phyloP scores from a whole-genome alignment of 352 stramenopile species.

The Nothophytophthora sp. region DNA sequence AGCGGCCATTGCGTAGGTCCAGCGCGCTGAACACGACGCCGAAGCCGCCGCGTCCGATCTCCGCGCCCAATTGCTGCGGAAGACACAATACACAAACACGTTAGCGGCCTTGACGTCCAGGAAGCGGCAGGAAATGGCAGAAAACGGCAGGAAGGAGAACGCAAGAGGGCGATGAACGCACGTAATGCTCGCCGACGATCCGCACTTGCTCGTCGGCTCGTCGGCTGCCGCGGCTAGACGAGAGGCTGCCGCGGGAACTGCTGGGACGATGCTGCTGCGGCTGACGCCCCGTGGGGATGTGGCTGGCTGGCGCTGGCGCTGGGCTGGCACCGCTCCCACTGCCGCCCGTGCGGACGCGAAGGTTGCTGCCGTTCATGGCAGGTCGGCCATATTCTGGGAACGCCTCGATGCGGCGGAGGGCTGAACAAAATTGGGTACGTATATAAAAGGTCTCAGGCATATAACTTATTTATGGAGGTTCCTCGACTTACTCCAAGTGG shows the following conservation, averaged over 20 bases:
- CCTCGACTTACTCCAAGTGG: no score
- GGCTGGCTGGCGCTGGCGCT: background rate
- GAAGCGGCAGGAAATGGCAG: no score
- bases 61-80: constrained; percentile 84
- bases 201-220: constrained; percentile 56
- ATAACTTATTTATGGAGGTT: no score
- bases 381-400: no score
- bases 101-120: background rate
- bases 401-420: no score
- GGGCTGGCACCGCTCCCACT: constrained; percentile 1
- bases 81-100: constrained; percentile 4
- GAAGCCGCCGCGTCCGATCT: constrained; percentile 93
- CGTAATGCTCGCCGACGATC: constrained; percentile 76
- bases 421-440: no score
- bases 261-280: constrained; percentile 13
- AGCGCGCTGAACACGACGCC: constrained; percentile 90
- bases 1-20: constrained; percentile 80
- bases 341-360: constrained; percentile 26
- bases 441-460: no score
- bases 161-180: constrained; percentile 27
- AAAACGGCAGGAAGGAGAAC: background rate
- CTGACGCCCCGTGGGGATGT: background rate
- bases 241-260: constrained; percentile 10
- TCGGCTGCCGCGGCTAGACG: constrained; percentile 22
- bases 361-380: constrained; percentile 22